Percentiles rank a stretch among this genome's conserved stretches.
phyloP scores from a whole-genome alignment of 108 stramenopile genomes.

The Cyclotella choctawhatcheeana region DNA sequence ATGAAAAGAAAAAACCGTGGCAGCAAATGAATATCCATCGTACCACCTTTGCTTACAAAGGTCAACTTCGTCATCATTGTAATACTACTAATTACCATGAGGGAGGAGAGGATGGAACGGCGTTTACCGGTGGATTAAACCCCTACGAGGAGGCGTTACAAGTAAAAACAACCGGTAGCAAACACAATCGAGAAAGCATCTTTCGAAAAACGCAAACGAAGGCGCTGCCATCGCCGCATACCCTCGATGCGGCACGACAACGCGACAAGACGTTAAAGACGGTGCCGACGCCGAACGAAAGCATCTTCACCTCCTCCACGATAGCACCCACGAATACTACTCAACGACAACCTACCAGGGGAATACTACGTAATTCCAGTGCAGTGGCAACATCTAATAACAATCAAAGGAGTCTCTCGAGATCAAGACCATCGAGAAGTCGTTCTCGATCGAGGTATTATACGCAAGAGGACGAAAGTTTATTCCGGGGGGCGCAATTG shows the following conservation, averaged over 20 bases:
- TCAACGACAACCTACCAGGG: too few species aligned
- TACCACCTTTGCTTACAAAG: not conserved
- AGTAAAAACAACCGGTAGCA: not conserved
- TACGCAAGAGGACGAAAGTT: not conserved
- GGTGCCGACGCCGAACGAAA: not conserved
- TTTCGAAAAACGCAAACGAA: not conserved
- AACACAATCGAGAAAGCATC: not conserved
- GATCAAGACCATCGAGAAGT: not conserved
- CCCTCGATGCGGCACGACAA: not conserved
- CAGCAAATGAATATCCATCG: not conserved
- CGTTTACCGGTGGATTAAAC: not conserved
- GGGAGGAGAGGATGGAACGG: not conserved
- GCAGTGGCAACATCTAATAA: not conserved
- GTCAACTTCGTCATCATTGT: not conserved
- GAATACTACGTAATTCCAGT: not conserved
- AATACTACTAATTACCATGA: not conserved
- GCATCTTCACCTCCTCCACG: not conserved
- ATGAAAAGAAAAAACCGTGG: not conserved
- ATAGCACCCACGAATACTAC: not conserved
- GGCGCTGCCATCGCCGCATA: not conserved
- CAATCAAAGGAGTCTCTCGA: not conserved
- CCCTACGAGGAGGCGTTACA: not conserved
- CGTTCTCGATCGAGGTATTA: not conserved
- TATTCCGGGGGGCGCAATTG: conserved; percentile 48
- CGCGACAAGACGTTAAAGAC: not conserved